Percentiles rank a stretch among this genome's conserved stretches.
These are phyloP conservation scores for Rubia tinctorum DNA, from an alignment of 305 asterid species.

Conservation along the genomic window DNA sequence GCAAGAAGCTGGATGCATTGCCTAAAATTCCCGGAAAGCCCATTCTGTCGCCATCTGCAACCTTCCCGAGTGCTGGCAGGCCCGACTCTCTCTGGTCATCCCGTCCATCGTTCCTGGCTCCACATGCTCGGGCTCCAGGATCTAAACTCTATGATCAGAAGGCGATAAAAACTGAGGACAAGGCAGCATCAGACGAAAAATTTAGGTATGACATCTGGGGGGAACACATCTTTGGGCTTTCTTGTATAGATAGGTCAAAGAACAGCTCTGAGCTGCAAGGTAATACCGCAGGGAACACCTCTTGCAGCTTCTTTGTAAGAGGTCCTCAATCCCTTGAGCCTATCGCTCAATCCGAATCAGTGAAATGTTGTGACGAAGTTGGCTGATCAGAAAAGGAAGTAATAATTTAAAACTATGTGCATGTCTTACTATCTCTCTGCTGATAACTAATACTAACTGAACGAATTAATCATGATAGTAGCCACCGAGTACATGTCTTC, in stretches of 20 bases:
- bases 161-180: conserved; percentile 31
- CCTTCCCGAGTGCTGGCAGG: conserved; percentile 45
- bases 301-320: conserved; percentile 77
- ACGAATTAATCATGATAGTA: too few relatives aligned
- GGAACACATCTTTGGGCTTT: conserved; percentile 63
- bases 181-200: conserved; percentile 30
- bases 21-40: conserved; percentile 37
- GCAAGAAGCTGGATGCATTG: conserved; percentile 32
- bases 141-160: conserved; percentile 33
- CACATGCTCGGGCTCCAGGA: conserved; percentile 82
- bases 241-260: conserved; percentile 35
- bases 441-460: too few relatives aligned
- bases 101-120: conserved; percentile 44
- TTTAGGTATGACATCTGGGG: conserved; percentile 85
- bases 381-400: conserved; percentile 33
- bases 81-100: conserved; percentile 35
- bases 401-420: conserved; percentile 4
- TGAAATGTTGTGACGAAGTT: conserved; percentile 37
- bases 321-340: conserved; percentile 65
- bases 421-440: neutral
- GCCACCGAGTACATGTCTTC: too few relatives aligned
- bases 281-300: conserved; percentile 38
- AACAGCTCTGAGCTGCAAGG: conserved; percentile 16
- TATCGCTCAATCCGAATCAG: conserved; percentile 41
- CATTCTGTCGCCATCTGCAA: conserved; percentile 55